phyloP scores from a whole-genome alignment of 2,329 filamentous ascomycete species.

The Aureobasidium sp. region DNA sequence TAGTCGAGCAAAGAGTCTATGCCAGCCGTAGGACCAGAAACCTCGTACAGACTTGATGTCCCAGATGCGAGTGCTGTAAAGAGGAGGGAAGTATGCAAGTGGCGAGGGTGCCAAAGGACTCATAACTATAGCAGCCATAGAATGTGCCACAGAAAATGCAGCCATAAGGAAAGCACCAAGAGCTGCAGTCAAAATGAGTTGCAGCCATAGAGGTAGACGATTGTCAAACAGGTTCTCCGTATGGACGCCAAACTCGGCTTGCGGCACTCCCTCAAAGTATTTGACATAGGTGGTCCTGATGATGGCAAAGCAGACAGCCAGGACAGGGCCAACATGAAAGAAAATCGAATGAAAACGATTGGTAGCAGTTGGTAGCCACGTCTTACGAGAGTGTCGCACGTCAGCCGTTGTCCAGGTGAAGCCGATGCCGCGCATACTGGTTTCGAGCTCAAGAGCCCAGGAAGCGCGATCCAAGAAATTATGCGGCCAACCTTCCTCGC shows the following conservation, averaged over 20 bases:
- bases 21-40: conserved; percentile 42
- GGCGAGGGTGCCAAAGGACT: conserved; percentile 35
- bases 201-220: conserved; percentile 27
- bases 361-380: conserved; percentile 36
- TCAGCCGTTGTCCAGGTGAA: conserved; percentile 42
- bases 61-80: conserved; percentile 38
- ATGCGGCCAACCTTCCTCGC: conserved; percentile 35
- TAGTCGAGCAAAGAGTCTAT: conserved; percentile 37
- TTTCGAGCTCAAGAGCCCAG: conserved; percentile 40
- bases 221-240: conserved; percentile 28
- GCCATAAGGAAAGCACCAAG: conserved; percentile 40
- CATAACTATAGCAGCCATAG: conserved; percentile 35
- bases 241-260: conserved; percentile 12
- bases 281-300: conserved; percentile 30
- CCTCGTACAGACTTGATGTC: conserved; percentile 33
- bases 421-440: conserved; percentile 39
- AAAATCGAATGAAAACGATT: conserved; percentile 36
- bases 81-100: conserved; percentile 39
- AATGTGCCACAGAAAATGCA: conserved; percentile 37
- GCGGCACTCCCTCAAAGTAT: conserved; percentile 19
- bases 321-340: conserved; percentile 32
- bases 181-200: conserved; percentile 34
- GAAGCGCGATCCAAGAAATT: conserved; percentile 35
- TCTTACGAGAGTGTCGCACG: conserved; percentile 38
- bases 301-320: conserved; percentile 31